A percentile compares a stretch with the other conserved stretches of the same genome.
Evolutionary conservation across 129 eudicot genomes (phyloP).

Genomic region (Tagetes patula): DNA sequence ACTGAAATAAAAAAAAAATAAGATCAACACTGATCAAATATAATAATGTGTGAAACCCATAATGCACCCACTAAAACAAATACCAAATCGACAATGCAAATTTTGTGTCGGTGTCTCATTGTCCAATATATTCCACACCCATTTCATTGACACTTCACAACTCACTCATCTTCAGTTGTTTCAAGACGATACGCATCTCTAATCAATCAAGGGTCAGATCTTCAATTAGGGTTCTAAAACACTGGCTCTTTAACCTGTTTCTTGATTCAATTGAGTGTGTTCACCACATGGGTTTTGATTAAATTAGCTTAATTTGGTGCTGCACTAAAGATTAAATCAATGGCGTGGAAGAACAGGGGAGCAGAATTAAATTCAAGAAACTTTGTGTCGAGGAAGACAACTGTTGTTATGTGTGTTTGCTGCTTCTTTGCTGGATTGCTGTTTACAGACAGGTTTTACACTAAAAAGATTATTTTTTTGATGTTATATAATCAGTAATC

Average conservation of each 20-base stretch:
- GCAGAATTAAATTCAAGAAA: conserved; percentile 48
- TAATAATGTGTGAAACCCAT: neutral
- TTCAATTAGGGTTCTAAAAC: conserved; percentile 7
- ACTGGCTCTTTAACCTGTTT: neutral
- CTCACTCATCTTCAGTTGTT: conserved; percentile 17
- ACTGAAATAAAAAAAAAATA: too few species aligned
- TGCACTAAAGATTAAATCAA: conserved; percentile 22
- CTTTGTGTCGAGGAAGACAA: conserved; percentile 58
- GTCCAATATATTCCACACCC: conserved; percentile 16
- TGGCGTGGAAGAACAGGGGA: conserved; percentile 77
- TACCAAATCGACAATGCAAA: conserved; percentile 11
- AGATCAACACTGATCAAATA: too few species aligned
- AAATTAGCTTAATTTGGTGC: conserved; percentile 16
- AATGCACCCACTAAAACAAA: neutral
- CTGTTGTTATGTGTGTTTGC: conserved; percentile 54
- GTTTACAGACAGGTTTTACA: conserved; percentile 78
- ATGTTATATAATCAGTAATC: neutral
- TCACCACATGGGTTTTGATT: conserved; percentile 16
- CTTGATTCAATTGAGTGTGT: conserved; percentile 20
- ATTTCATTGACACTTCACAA: conserved; percentile 9
- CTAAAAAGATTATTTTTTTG: conserved; percentile 1
- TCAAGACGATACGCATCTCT: neutral
- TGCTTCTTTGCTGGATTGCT: conserved; percentile 92
- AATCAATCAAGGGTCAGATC: neutral
- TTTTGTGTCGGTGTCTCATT: conserved; percentile 30